These are phyloP conservation scores for Aspergillus sp. DNA, from an alignment of 2,329 filamentous ascomycete genomes.

Conservation along the genomic window DNA sequence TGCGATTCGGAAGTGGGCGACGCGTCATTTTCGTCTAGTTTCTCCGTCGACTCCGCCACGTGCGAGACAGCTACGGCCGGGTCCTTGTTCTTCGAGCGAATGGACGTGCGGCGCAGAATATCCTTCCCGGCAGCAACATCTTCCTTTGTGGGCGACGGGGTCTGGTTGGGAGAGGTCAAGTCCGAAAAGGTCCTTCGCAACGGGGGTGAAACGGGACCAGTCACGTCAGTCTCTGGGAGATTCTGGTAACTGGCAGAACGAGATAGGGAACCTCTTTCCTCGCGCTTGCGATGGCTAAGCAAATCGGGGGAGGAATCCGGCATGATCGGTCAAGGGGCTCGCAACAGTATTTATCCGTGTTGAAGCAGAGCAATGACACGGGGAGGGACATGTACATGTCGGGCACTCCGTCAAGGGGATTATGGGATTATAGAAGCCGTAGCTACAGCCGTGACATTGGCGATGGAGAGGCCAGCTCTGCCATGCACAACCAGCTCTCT, in stretches of 20 bases:
- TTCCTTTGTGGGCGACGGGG: slow-evolving; percentile 30
- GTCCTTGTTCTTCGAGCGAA: slow-evolving; percentile 26
- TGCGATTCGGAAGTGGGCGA: slow-evolving; percentile 9
- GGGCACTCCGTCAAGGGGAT: background rate
- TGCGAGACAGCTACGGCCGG: slow-evolving; percentile 24
- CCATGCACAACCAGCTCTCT: slow-evolving; percentile 19
- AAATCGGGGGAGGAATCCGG: slow-evolving; percentile 20
- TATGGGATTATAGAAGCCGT: slow-evolving; percentile 1
- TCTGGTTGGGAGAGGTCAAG: slow-evolving; percentile 36
- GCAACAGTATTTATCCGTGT: background rate
- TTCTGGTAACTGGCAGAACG: slow-evolving; percentile 53
- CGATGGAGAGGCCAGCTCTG: slow-evolving; percentile 37
- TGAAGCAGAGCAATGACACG: background rate
- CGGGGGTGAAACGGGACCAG: slow-evolving; percentile 25
- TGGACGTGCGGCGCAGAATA: slow-evolving; percentile 34
- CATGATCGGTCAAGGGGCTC: slow-evolving; percentile 21
- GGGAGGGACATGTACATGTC: background rate
- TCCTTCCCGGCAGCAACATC: slow-evolving; percentile 34
- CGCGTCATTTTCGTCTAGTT: slow-evolving; percentile 25
- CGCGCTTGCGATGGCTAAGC: slow-evolving; percentile 17
- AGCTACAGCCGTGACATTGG: slow-evolving; percentile 11
- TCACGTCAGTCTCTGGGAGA: slow-evolving; percentile 36
- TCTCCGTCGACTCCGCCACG: slow-evolving; percentile 32
- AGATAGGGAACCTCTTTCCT: slow-evolving; percentile 30
- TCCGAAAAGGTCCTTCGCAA: slow-evolving; percentile 46